Base-by-base conservation (phyloP, 1,284 basidiomycete genomes). In the Trametes versicolor region DNA sequence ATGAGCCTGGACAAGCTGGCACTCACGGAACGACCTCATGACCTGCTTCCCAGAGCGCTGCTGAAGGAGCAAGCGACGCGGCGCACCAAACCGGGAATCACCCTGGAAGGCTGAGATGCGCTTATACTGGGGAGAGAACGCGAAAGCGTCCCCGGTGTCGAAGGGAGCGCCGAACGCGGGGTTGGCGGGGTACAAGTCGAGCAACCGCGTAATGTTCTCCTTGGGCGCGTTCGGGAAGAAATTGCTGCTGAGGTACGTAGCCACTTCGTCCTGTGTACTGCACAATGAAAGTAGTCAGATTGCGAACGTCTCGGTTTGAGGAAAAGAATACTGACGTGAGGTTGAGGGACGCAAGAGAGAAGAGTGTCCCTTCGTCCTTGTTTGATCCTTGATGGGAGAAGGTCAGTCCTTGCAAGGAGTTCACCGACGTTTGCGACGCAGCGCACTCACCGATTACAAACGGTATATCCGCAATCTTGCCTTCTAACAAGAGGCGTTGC, bases 81-180 rank as follows among this genome's bases (percentile, higher is more conserved):
- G 82, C 0, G 77, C 83, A 51, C 86, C 82, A 73, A 87, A 86
- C 0, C 80, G 74, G 2, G 73, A 70, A 62, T 87, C 86, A 0
- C 84, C 85, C 48, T 76, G 75, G 65, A 87, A 73, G 0, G 84
- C 78, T 9, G 85, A 79, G 1, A 87, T 69, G n/a, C 85, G 76
- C 73, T 87, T 85, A 75, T 77, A 86, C 60, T 87, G 77, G 0
- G 82, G 81, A 0, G 80, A 78, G n/a, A 87, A 63, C 0, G 75
- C 77, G 63, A 85, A 82, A 3, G 78, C 54, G 34, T 74, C 64
- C 0, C 83, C 80, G 0, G 86, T 87, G 49, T 78, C 75, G 64
- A 81, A 88, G 0, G 87, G 86, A 0, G 86, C 86, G 10, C 86
- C 85, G 66, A 81, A 70, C 0, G 75, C 76, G 23, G 80, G 72